Evolutionary conservation across 78 protist species (phyloP).

Genomic region (Cyanophora paradoxa): DNA sequence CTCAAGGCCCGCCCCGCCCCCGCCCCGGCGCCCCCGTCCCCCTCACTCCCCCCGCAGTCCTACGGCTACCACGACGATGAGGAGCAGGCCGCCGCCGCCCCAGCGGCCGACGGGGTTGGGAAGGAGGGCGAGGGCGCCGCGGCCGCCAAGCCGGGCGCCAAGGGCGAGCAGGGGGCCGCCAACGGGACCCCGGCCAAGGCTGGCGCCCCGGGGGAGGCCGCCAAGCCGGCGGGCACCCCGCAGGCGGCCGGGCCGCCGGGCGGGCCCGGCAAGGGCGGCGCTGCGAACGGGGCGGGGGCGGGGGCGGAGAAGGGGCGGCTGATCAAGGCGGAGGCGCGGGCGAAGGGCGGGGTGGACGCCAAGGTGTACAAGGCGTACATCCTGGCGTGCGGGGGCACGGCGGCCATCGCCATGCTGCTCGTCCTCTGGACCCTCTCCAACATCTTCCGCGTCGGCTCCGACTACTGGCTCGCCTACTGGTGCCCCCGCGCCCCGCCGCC

Average conservation of each 20-base stretch:
- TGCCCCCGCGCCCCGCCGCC: background rate
- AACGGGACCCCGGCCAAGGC: background rate
- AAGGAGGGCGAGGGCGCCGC: background rate
- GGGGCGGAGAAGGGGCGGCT: background rate
- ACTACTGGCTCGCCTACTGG: background rate
- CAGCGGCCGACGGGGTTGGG: too few relatives aligned
- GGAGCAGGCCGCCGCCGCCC: too few relatives aligned
- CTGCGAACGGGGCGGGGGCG: background rate
- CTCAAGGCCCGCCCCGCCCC: background rate
- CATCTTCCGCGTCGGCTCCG: background rate
- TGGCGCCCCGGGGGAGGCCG: background rate
- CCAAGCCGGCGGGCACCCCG: background rate
- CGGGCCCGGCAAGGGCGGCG: background rate
- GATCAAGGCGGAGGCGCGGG: conserved; percentile 3
- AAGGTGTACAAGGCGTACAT: conserved; percentile 13
- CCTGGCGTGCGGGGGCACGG: background rate
- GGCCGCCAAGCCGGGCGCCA: background rate
- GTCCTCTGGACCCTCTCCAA: background rate
- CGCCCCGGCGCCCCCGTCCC: too few relatives aligned
- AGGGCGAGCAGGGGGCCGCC: background rate
- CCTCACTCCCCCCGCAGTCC: too few relatives aligned
- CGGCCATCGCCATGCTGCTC: background rate
- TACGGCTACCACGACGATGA: too few relatives aligned
- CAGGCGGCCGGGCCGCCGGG: too few relatives aligned
- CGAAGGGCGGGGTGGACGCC: background rate